These are phyloP conservation scores for Linnemannia exigua DNA, from an alignment of 192 early-diverging fungal species.

Conservation along the genomic window DNA sequence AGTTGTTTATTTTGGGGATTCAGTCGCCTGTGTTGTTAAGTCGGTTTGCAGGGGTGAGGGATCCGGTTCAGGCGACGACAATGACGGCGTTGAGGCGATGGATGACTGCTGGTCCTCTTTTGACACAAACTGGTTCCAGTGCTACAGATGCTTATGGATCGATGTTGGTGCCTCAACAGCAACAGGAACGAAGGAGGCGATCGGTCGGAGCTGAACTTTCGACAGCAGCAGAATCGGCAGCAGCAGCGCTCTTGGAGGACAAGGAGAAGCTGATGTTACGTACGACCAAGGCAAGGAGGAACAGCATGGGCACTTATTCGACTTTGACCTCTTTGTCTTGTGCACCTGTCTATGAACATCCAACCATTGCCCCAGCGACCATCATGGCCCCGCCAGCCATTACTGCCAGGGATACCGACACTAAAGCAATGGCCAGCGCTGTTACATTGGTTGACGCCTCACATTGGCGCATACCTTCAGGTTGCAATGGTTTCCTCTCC, in stretches of 20 bases:
- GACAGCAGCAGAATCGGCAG: neutral
- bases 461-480: neutral
- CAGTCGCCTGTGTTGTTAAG: neutral
- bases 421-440: neutral
- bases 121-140: neutral
- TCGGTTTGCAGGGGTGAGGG: neutral
- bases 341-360: neutral
- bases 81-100: neutral
- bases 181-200: neutral
- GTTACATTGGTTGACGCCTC: neutral
- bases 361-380: neutral
- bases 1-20: constrained; percentile 13
- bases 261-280: neutral
- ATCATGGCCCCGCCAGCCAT: neutral
- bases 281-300: neutral
- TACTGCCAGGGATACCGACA: neutral
- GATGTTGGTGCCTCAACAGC: neutral
- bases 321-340: neutral
- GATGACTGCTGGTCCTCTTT: neutral
- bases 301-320: neutral
- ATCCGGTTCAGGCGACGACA: neutral
- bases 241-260: neutral
- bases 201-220: neutral
- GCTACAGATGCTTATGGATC: neutral
- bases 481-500: constrained; percentile 4